A percentile compares a stretch with the other conserved stretches of the same genome.
Evolutionary conservation across 805 yeast species (phyloP).

Genomic region (Suhomyces prunicola): DNA sequence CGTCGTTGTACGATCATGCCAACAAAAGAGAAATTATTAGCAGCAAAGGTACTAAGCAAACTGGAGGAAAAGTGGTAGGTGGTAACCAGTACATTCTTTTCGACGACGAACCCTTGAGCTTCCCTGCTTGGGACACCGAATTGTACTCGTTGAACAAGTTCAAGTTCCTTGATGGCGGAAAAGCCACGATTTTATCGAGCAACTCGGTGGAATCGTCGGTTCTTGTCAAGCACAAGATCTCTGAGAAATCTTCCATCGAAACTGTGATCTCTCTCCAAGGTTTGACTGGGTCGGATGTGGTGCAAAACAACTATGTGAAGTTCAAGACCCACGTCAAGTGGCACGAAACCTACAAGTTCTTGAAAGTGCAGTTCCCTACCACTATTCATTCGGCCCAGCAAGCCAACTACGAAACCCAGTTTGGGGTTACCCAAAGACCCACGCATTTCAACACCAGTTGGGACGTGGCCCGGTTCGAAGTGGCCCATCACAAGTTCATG

Average conservation of each 20-base stretch:
- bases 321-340: constrained; percentile 60
- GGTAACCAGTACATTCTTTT: constrained; percentile 81
- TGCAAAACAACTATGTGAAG: constrained; percentile 32
- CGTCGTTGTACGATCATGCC: constrained; percentile 59
- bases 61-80: constrained; percentile 37
- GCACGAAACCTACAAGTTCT: constrained; percentile 83
- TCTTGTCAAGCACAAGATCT: constrained; percentile 57
- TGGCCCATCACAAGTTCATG: constrained; percentile 89
- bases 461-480: constrained; percentile 97
- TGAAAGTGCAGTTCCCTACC: constrained; percentile 94
- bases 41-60: constrained; percentile 48
- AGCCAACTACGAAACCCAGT: constrained; percentile 91
- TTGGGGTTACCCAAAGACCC: constrained; percentile 87
- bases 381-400: constrained; percentile 62
- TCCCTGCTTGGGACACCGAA: constrained; percentile 99
- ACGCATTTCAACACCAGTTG: constrained; percentile 93
- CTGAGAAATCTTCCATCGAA: constrained; percentile 54
- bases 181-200: constrained; percentile 39
- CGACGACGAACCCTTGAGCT: constrained; percentile 86
- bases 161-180: constrained; percentile 41
- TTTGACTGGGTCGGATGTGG: constrained; percentile 39
- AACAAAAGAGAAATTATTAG: constrained; percentile 66
- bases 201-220: constrained; percentile 65
- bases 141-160: constrained; percentile 77
- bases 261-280: constrained; percentile 73